These are phyloP conservation scores for Immersiella caudata DNA, from an alignment of 495 filamentous ascomycete species.

Conservation along the genomic window DNA sequence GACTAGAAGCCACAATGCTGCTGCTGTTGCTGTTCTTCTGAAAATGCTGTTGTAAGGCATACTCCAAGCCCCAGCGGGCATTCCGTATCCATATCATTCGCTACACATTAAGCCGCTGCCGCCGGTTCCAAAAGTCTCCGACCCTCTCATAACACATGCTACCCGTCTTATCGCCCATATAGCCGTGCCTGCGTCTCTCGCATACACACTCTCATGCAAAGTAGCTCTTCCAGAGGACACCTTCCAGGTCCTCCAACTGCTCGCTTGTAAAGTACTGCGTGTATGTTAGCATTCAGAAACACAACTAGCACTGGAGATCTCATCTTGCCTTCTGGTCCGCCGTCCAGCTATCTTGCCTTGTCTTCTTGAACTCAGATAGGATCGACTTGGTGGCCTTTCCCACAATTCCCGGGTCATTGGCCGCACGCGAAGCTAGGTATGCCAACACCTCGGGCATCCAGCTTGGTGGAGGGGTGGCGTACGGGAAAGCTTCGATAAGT, in stretches of 20 bases:
- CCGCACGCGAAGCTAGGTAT: constrained; percentile 79
- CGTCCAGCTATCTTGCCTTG: constrained; percentile 97
- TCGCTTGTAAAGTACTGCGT: constrained; percentile 84
- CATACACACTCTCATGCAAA: constrained; percentile 65
- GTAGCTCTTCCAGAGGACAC: constrained; percentile 99
- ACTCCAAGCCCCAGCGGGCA: not conserved
- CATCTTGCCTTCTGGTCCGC: constrained; percentile 86
- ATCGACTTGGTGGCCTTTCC: constrained; percentile 97
- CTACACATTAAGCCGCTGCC: not conserved
- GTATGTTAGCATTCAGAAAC: constrained; percentile 12
- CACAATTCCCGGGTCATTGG: constrained; percentile 87
- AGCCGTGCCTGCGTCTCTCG: not conserved
- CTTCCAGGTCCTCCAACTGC: constrained; percentile 92
- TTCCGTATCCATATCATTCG: not conserved
- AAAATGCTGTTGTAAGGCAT: not conserved
- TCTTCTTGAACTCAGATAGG: constrained; percentile 98
- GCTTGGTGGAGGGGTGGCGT: constrained; percentile 82
- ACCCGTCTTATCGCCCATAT: not conserved
- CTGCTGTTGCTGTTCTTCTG: not conserved
- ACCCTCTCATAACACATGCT: not conserved
- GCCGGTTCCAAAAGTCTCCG: not conserved
- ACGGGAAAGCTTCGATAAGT: constrained; percentile 95
- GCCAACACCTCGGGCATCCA: constrained; percentile 97
- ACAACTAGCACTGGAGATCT: constrained; percentile 21
- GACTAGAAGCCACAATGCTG: not conserved